Base-by-base conservation (phyloP, 768 basidiomycete species). In the Candolleomyces eurysporus region DNA sequence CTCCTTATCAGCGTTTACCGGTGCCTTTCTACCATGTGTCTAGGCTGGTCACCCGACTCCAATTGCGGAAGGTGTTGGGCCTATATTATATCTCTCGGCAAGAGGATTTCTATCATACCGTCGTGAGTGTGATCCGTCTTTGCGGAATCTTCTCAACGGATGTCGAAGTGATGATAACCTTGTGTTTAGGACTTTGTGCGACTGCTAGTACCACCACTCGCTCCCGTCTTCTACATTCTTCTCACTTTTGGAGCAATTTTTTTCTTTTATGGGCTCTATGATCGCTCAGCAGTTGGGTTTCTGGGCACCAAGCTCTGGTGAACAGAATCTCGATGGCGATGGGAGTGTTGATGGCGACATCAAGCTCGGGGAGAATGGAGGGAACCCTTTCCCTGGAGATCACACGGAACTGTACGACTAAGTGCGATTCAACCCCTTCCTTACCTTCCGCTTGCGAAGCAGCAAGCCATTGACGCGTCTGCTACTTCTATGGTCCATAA, bases 161-260 rank as follows among this genome's bases (percentile, higher is more conserved):
- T 54, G 19, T 17, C 36, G 10, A 5, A 36, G 21, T 57, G 30
- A 32, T 50, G 21, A 40, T 11, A 26, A 3, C 7, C n/a, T 60
- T 17, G 26, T 16, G 48, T 26, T 10, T 52, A 81, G 77, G 80
- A 84, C 43, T 72, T 84, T 43, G 69, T 75, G n/a, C 68, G 75
- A 8, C 71, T 82, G 8, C 59, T 82, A 43, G 22, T 82, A 4
- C 83, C 82, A 0, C 77, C 78, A 8, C 72, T 80, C 17, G 69
- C 70, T 0, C 77, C 78, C 0, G 65, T 82, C 26, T 67, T 72
- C 13, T 48, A 75, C 17, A 68, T 68, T 1, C 71, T 82, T 22
- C 61, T 67, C 5, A 48, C 66, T 3, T 63, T 67, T 16, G 71
- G 68, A 9, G 58, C 66, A 9, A 61, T 65, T 1, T 78, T 73